Evolutionary conservation across 345 rosid genomes (phyloP).

Genomic region (Melastoma malabathricum): DNA sequence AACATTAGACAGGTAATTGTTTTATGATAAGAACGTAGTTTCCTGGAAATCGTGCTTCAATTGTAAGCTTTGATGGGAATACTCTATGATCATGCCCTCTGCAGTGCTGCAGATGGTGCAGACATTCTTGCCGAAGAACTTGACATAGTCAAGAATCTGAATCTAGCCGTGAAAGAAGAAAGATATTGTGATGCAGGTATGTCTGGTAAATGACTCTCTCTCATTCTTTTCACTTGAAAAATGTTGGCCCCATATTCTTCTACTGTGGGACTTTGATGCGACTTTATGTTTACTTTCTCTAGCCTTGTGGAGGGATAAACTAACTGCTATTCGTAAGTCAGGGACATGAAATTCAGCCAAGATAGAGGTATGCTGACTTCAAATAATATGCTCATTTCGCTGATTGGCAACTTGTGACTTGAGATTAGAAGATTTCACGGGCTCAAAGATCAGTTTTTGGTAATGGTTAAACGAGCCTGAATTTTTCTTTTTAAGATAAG

Average conservation of each 20-base stretch:
- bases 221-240: slow-evolving; percentile 1
- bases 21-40: not conserved
- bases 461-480: too few relatives aligned
- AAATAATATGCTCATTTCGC: not conserved
- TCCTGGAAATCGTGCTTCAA: not conserved
- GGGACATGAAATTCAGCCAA: slow-evolving; percentile 16
- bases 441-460: too few relatives aligned
- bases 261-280: not conserved
- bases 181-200: slow-evolving; percentile 84
- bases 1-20: slow-evolving; percentile 52
- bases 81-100: slow-evolving; percentile 5
- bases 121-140: slow-evolving; percentile 66
- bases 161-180: slow-evolving; percentile 66
- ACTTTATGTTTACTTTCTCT: slow-evolving; percentile 4
- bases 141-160: slow-evolving; percentile 45
- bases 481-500: too few relatives aligned
- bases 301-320: slow-evolving; percentile 68
- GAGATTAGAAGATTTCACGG: too few relatives aligned
- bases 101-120: slow-evolving; percentile 72
- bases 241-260: not conserved
- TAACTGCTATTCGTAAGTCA: slow-evolving; percentile 45
- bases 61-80: not conserved
- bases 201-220: not conserved
- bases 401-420: not conserved
- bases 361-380: slow-evolving; percentile 7